phyloP scores from a whole-genome alignment of 2,329 filamentous ascomycete genomes.

The Fonsecaea pedrosoi region DNA sequence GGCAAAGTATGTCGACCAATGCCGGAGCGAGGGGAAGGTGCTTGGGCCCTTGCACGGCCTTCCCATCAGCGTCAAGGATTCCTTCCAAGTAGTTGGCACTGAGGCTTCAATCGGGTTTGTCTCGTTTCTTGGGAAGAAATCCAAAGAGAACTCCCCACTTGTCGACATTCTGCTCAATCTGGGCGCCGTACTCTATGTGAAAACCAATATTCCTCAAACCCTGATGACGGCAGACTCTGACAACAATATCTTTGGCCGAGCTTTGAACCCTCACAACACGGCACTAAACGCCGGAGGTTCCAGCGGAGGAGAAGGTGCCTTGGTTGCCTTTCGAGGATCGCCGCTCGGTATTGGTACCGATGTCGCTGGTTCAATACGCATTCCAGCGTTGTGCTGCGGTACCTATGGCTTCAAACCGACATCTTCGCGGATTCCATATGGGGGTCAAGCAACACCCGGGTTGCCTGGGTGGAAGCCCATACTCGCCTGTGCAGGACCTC shows the following conservation, averaged over 20 bases:
- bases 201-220: slow-evolving; percentile 63
- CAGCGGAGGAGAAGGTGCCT: slow-evolving; percentile 49
- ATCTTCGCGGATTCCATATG: slow-evolving; percentile 43
- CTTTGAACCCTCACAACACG: slow-evolving; percentile 50
- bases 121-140: slow-evolving; percentile 43
- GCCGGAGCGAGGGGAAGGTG: slow-evolving; percentile 38
- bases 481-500: slow-evolving; percentile 35
- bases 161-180: slow-evolving; percentile 50
- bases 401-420: slow-evolving; percentile 49
- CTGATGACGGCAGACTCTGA: slow-evolving; percentile 55
- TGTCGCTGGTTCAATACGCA: slow-evolving; percentile 48
- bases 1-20: slow-evolving; percentile 41
- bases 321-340: slow-evolving; percentile 46
- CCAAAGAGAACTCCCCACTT: slow-evolving; percentile 40
- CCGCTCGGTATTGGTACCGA: slow-evolving; percentile 46
- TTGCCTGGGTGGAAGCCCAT: slow-evolving; percentile 38
- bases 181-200: slow-evolving; percentile 54
- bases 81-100: slow-evolving; percentile 41
- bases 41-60: slow-evolving; percentile 45
- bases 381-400: slow-evolving; percentile 47
- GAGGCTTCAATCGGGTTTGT: slow-evolving; percentile 47
- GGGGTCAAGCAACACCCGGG: slow-evolving; percentile 38
- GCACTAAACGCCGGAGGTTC: slow-evolving; percentile 46
- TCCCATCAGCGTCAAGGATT: slow-evolving; percentile 45
- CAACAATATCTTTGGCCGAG: slow-evolving; percentile 53